phyloP scores from a whole-genome alignment of 768 basidiomycete genomes.

The Lactarius pseudohatsudake region DNA sequence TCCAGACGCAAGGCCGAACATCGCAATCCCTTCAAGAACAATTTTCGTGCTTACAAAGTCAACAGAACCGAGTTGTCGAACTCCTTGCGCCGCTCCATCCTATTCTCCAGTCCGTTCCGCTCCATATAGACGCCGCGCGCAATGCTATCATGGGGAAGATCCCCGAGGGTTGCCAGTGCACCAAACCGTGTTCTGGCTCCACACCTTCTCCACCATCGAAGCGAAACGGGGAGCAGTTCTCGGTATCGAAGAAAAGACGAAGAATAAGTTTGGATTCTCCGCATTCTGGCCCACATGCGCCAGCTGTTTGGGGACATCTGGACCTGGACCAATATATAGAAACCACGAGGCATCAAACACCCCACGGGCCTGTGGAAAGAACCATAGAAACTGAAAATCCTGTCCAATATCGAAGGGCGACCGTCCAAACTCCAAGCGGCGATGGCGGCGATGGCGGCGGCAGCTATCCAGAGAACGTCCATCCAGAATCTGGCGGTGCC shows the following conservation, averaged over 20 bases:
- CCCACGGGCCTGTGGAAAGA: neutral
- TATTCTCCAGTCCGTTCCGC: conserved; percentile 56
- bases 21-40: conserved; percentile 26
- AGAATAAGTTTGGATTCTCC: neutral
- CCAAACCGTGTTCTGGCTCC: neutral
- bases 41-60: conserved; percentile 41
- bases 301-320: neutral
- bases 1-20: conserved; percentile 17
- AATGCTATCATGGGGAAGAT: conserved; percentile 33
- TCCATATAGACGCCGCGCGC: conserved; percentile 48
- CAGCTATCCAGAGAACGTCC: neutral
- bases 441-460: neutral
- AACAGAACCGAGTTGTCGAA: conserved; percentile 56
- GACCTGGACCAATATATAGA: conserved; percentile 1
- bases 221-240: conserved; percentile 1
- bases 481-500: neutral
- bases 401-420: neutral
- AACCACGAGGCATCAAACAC: neutral
- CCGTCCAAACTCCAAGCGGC: conserved; percentile 17
- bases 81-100: conserved; percentile 60
- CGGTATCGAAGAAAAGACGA: conserved; percentile 13
- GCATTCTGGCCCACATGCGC: neutral
- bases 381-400: neutral
- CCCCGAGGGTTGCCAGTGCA: conserved; percentile 13
- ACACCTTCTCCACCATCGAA: conserved; percentile 1